phyloP scores from a whole-genome alignment of 2,329 filamentous ascomycete species.

The Chaetomiaceae sp. region DNA sequence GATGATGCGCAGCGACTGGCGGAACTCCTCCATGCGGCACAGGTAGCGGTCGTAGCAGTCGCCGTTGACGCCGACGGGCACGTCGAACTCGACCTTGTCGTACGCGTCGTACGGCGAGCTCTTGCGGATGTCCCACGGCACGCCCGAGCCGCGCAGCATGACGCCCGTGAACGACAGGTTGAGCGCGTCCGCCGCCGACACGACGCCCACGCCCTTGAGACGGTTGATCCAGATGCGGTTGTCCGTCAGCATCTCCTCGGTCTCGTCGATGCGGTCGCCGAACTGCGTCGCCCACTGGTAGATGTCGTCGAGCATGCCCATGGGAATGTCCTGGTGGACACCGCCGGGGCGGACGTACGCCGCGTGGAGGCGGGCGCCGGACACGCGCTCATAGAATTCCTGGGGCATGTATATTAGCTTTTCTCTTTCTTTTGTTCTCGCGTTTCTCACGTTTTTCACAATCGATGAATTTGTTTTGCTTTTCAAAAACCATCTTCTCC shows the following conservation, averaged over 20 bases:
- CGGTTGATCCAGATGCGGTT: slow-evolving; percentile 99
- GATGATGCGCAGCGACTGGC: slow-evolving; percentile 95
- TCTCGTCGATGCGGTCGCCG: slow-evolving; percentile 96
- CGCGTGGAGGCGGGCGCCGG: slow-evolving; percentile 92
- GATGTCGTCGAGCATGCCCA: slow-evolving; percentile 95
- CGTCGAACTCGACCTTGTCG: slow-evolving; percentile 95
- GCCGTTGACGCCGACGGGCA: slow-evolving; percentile 91
- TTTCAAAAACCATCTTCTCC: neutral
- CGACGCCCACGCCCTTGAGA: slow-evolving; percentile 85
- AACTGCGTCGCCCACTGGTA: slow-evolving; percentile 99
- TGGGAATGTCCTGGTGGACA: slow-evolving; percentile 89
- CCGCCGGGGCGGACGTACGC: slow-evolving; percentile 96
- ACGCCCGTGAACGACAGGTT: slow-evolving; percentile 96
- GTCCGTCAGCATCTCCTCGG: slow-evolving; percentile 96
- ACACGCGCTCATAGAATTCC: slow-evolving; percentile 99
- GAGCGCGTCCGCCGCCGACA: slow-evolving; percentile 86
- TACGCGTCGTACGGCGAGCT: slow-evolving; percentile 97
- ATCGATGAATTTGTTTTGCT: neutral
- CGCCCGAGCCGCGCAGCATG: slow-evolving; percentile 94
- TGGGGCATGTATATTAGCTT: slow-evolving; percentile 35
- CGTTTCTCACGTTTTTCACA: neutral
- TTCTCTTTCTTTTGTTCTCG: neutral
- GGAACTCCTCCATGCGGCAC: slow-evolving; percentile 99
- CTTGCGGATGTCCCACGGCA: slow-evolving; percentile 96
- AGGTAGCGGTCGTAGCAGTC: slow-evolving; percentile 99